phyloP scores from a whole-genome alignment of 371 early-diverging fungal species.

The Lichtheimia corymbifera region DNA sequence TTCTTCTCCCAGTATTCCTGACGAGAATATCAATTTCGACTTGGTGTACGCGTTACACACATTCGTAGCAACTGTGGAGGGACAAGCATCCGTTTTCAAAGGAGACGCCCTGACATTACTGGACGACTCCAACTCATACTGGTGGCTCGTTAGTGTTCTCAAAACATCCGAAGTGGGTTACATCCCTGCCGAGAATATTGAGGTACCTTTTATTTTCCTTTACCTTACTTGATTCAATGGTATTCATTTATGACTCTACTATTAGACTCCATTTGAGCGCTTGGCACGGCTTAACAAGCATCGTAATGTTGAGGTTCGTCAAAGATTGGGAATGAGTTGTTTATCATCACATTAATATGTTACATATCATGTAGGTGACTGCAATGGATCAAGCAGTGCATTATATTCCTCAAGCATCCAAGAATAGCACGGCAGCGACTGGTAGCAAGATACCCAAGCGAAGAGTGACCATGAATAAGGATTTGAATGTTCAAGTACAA shows the following conservation, averaged over 20 bases:
- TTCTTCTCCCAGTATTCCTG: slow-evolving; percentile 64
- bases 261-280: slow-evolving; percentile 84
- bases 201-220: slow-evolving; percentile 50
- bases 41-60: slow-evolving; percentile 91
- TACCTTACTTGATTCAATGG: no score
- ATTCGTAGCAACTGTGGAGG: slow-evolving; percentile 92
- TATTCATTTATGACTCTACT: background rate
- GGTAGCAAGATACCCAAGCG: background rate
- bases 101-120: slow-evolving; percentile 87
- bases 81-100: slow-evolving; percentile 92
- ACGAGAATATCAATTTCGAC: slow-evolving; percentile 78
- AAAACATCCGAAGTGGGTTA: slow-evolving; percentile 91
- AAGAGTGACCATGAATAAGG: slow-evolving; percentile 22
- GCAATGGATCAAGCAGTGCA: slow-evolving; percentile 31
- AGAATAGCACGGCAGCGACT: slow-evolving; percentile 3
- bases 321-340: no score
- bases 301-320: slow-evolving; percentile 68
- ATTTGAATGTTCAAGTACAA: slow-evolving; percentile 21
- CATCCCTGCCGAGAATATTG: slow-evolving; percentile 95
- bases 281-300: slow-evolving; percentile 88
- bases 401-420: slow-evolving; percentile 14
- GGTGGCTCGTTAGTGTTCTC: slow-evolving; percentile 94
- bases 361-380: slow-evolving; percentile 26
- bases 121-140: slow-evolving; percentile 93
- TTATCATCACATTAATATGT: no score